Conservation (phyloP, 495 filamentous ascomycete species). For the Wilcoxina mikolae region DNA sequence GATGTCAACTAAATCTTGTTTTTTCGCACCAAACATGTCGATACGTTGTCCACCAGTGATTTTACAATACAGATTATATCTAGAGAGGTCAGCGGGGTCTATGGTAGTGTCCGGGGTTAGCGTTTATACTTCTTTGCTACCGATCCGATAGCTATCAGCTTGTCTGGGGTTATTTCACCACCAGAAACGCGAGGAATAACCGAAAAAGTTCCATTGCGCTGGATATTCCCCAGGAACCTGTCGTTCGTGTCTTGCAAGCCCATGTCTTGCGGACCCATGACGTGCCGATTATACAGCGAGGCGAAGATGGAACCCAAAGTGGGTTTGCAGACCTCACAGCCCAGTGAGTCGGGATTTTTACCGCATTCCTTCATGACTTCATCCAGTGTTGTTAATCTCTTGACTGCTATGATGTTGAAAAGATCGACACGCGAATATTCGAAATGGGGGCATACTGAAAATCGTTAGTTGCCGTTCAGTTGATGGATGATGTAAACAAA, state of each 20-base stretch:
- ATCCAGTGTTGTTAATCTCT: conserved; percentile 55
- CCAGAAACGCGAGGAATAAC: conserved; percentile 75
- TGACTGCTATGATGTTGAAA: conserved; percentile 78
- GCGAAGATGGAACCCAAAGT: conserved; percentile 72
- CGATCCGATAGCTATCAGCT: conserved; percentile 72
- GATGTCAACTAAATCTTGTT: conserved; percentile 80
- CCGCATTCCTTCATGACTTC: conserved; percentile 77
- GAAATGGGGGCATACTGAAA: conserved; percentile 65
- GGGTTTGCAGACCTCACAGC: conserved; percentile 88
- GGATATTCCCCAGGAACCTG: conserved; percentile 82
- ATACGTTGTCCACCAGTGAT: conserved; percentile 93
- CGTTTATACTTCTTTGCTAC: conserved; percentile 91
- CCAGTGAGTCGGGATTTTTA: conserved; percentile 56
- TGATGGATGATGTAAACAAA: no score
- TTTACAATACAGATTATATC: conserved; percentile 76
- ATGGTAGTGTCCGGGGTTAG: no score
- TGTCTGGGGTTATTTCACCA: conserved; percentile 86
- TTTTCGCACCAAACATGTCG: conserved; percentile 88
- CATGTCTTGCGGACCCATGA: conserved; percentile 63
- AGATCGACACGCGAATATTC: conserved; percentile 75
- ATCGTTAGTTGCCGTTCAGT: conserved; percentile 8
- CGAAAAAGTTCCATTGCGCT: conserved; percentile 84
- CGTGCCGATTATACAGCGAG: conserved; percentile 69
- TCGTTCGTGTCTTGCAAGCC: conserved; percentile 89
- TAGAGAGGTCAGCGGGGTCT: no score